Evolutionary conservation across 805 yeast species (phyloP).

Genomic region (Hemisphaericaspora nanyangensis): DNA sequence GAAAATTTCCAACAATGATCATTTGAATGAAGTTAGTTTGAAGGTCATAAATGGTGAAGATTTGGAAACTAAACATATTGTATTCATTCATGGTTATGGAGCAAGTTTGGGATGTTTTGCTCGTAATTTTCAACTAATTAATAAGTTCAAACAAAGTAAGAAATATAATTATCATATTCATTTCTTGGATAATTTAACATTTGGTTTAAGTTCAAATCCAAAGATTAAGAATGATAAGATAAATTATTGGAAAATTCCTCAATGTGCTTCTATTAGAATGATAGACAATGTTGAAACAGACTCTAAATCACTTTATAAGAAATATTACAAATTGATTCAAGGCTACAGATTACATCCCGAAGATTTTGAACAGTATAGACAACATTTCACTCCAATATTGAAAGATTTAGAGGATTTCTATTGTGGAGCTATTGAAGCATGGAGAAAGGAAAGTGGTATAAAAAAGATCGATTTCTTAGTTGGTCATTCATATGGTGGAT

Average conservation of each 20-base stretch:
- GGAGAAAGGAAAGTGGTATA: slow-evolving; percentile 52
- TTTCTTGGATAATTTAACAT: slow-evolving; percentile 46
- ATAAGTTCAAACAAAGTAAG: slow-evolving; percentile 14
- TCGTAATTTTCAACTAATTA: slow-evolving; percentile 45
- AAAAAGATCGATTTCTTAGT: slow-evolving; percentile 55
- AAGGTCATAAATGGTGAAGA: slow-evolving; percentile 22
- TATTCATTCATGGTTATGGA: slow-evolving; percentile 56
- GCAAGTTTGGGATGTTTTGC: slow-evolving; percentile 56
- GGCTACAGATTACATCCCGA: slow-evolving; percentile 24
- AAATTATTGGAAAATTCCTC: slow-evolving; percentile 18
- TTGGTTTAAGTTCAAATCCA: slow-evolving; percentile 53
- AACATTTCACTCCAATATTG: slow-evolving; percentile 35
- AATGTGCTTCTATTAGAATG: slow-evolving; percentile 21
- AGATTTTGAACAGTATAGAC: slow-evolving; percentile 27
- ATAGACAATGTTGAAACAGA: slow-evolving; percentile 25
- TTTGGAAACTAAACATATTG: slow-evolving; percentile 36
- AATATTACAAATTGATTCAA: slow-evolving; percentile 39
- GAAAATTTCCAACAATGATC: slow-evolving; percentile 17
- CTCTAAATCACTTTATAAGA: slow-evolving; percentile 27
- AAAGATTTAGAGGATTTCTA: slow-evolving; percentile 52
- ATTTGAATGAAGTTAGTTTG: slow-evolving; percentile 33
- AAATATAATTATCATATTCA: slow-evolving; percentile 43
- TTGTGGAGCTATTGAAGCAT: slow-evolving; percentile 54
- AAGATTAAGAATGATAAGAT: slow-evolving; percentile 16
- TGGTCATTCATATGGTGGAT: slow-evolving; percentile 82